Percentiles rank a stretch among this genome's conserved stretches.
phyloP scores from a whole-genome alignment of 208 protist species.

The Trypanosoma theileri region DNA sequence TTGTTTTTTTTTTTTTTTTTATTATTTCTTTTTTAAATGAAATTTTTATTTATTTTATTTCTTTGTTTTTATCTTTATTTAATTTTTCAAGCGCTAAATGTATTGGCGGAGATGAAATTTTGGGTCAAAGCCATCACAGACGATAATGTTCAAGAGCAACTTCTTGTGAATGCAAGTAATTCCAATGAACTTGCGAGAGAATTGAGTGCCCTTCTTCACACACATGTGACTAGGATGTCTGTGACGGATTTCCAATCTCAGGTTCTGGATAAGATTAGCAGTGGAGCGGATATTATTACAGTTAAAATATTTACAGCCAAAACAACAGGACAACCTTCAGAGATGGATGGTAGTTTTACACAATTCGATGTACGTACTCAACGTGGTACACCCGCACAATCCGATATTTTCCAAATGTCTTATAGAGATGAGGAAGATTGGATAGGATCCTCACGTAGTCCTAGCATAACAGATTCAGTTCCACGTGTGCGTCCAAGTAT shows the following conservation, averaged over 20 bases:
- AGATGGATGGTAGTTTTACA: background rate
- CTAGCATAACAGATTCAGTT: conserved; percentile 7
- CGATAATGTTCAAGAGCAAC: conserved; percentile 53
- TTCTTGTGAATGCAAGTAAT: conserved; percentile 43
- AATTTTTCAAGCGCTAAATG: too few relatives aligned
- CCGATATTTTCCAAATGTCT: background rate
- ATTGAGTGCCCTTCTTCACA: conserved; percentile 41
- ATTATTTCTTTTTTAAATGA: background rate
- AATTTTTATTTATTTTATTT: conserved; percentile 10
- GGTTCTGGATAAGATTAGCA: conserved; percentile 55
- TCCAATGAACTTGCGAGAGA: conserved; percentile 32
- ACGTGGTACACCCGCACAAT: background rate
- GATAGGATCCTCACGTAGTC: background rate
- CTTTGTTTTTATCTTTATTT: background rate
- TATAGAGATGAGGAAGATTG: conserved; percentile 18
- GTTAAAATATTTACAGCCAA: conserved; percentile 30
- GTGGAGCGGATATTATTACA: conserved; percentile 50
- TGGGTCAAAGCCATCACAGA: conserved; percentile 65
- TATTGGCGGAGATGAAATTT: conserved; percentile 50
- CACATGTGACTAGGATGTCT: conserved; percentile 41
- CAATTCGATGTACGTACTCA: background rate
- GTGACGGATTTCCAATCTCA: conserved; percentile 53
- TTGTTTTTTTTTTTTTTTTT: background rate
- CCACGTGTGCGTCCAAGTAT: background rate
- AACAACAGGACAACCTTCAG: background rate